These are phyloP conservation scores for Entrophospora sp. DNA, from an alignment of 192 early-diverging fungal genomes.

Conservation along the genomic window DNA sequence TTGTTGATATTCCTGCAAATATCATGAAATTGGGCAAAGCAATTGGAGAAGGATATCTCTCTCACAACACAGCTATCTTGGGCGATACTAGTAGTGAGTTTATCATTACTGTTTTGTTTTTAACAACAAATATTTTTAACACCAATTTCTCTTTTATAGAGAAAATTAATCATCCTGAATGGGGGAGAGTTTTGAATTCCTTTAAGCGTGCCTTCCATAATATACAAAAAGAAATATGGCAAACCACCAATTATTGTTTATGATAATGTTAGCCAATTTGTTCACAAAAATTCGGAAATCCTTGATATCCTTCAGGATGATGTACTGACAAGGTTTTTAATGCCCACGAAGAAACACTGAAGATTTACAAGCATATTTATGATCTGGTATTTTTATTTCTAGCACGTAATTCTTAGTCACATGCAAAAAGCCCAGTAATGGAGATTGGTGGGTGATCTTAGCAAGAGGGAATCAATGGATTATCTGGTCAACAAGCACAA, in stretches of 20 bases:
- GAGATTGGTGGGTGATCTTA: slow-evolving; percentile 17
- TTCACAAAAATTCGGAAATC: background rate
- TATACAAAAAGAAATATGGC: background rate
- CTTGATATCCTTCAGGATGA: slow-evolving; percentile 19
- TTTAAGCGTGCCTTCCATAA: background rate
- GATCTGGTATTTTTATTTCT: background rate
- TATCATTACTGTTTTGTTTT: too few relatives aligned
- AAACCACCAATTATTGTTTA: slow-evolving; percentile 18
- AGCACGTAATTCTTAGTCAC: slow-evolving; percentile 14
- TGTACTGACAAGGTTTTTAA: background rate
- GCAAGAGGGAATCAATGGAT: slow-evolving; percentile 1
- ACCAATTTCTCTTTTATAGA: too few relatives aligned
- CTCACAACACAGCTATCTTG: too few relatives aligned
- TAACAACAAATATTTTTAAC: too few relatives aligned
- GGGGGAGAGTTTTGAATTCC: background rate
- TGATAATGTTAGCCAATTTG: background rate
- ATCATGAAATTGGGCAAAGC: too few relatives aligned
- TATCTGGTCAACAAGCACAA: slow-evolving; percentile 8
- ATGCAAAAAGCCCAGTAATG: background rate
- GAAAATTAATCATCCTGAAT: too few relatives aligned
- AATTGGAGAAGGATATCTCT: too few relatives aligned
- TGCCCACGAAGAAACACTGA: slow-evolving; percentile 14
- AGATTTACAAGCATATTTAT: background rate
- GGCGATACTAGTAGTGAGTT: too few relatives aligned
- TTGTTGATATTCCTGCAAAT: too few relatives aligned